Base-by-base conservation (phyloP, 2,329 filamentous ascomycete species). In the Fusarium tjaetaba region DNA sequence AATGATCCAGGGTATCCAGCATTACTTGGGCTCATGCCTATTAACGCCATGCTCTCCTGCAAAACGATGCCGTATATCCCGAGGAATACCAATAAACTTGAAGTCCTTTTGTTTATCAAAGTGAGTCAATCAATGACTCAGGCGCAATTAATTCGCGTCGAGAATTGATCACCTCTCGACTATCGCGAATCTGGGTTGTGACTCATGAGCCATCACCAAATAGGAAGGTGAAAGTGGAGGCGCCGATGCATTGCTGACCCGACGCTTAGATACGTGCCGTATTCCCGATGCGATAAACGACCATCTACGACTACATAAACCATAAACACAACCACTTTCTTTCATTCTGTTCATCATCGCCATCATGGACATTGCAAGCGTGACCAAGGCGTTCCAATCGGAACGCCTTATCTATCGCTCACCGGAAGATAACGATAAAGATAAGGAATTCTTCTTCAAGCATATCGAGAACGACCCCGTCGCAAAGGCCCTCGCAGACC, bases 361-460 rank as follows among this genome's bases (percentile, higher is more conserved):
- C 42, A 36, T 8, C 32, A 76, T 76, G 74, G 63, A 68, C 4
- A 61, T 52, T 0, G 43, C 68, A 4, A 36, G 5, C 1, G 43
- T 70, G 2, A 20, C 26, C 4, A 69, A 45, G 3, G 63, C 70
- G 5, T 77, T 65, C 36, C 49, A 52, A 6, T 75, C 74, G 2
- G 22, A 76, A 15, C 70, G 75, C 3, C 70, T 77, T 2, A 10
- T 66, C 2, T 77, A 72, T 15, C 70, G 74, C 46, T 46, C 66
- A 0, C 42, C 52, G 0, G 72, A 76, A 20, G 61, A 71, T 20
- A 60, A 71, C 26, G 66, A 75, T 4, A 14, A 66, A 13, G 68
- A 71, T 15, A 67, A 36, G 7, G 28, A 52, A 6, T 77, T 75
- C 24, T 30, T 76, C 13, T 41, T 65, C 13, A 62, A 69, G 14